Percentiles rank a stretch among this genome's conserved stretches.
Evolutionary conservation across 2,329 filamentous ascomycete species (phyloP).

Genomic region (Domatiomyces globalis): DNA sequence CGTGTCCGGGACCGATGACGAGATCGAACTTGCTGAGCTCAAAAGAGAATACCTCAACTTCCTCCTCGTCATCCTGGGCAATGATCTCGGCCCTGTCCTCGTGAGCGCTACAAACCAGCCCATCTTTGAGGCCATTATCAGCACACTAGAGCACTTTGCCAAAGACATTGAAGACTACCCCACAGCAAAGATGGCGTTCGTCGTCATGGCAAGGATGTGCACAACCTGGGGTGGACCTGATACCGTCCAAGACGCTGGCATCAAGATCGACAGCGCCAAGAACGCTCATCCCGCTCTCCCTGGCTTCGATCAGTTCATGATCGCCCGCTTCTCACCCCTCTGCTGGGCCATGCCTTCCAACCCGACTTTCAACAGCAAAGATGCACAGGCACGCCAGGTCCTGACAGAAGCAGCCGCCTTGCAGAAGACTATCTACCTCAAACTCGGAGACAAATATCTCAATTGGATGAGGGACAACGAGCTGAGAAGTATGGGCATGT

Average conservation of each 20-base stretch:
- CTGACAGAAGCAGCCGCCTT: constrained; percentile 74
- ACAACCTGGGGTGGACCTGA: constrained; percentile 83
- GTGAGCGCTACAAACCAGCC: constrained; percentile 80
- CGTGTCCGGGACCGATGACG: constrained; percentile 82
- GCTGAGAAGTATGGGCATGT: constrained; percentile 35
- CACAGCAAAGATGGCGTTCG: constrained; percentile 63
- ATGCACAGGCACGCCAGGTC: constrained; percentile 79
- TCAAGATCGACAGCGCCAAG: constrained; percentile 20
- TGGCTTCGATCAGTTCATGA: constrained; percentile 83
- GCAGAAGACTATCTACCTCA: constrained; percentile 79
- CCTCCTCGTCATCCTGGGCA: constrained; percentile 74
- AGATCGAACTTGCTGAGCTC: constrained; percentile 83
- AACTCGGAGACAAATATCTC: constrained; percentile 73
- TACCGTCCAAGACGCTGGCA: constrained; percentile 31
- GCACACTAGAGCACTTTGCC: constrained; percentile 71
- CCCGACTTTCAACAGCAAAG: constrained; percentile 63
- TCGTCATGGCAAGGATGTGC: constrained; percentile 69
- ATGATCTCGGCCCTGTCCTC: constrained; percentile 76
- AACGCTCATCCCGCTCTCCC: constrained; percentile 45
- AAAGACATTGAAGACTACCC: constrained; percentile 57
- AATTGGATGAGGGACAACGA: constrained; percentile 32
- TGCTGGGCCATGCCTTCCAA: constrained; percentile 81
- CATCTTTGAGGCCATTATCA: constrained; percentile 76
- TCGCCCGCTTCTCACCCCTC: constrained; percentile 72
- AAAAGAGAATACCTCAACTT: constrained; percentile 93